Percentiles rank a stretch among this genome's conserved stretches.
Conservation (phyloP, 805 yeast genomes). For the Candida tallmaniae region DNA sequence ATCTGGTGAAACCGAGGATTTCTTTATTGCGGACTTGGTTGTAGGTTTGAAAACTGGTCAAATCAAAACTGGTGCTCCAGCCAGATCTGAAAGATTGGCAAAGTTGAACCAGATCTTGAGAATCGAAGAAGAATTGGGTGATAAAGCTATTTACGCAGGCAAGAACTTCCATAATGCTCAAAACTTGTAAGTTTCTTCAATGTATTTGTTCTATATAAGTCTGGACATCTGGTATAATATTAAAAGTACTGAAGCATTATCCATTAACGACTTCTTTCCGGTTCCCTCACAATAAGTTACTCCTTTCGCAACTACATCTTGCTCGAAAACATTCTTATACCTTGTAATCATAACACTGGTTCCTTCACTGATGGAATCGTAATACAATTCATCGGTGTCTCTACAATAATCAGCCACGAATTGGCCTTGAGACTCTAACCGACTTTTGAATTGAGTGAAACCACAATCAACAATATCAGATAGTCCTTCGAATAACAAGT, state of each 20-base stretch:
- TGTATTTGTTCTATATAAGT: too few species aligned
- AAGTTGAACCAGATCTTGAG: conserved; percentile 19
- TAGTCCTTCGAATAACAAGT: conserved; percentile 22
- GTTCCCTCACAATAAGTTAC: conserved; percentile 6
- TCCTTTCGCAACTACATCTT: conserved; percentile 1
- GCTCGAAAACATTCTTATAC: conserved; percentile 6
- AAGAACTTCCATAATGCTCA: conserved; percentile 7
- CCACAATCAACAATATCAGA: conserved; percentile 20
- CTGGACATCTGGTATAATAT: conserved; percentile 12
- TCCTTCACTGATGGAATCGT: conserved; percentile 4
- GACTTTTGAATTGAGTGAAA: too few species aligned
- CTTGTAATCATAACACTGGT: conserved; percentile 5
- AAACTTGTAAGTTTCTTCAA: conserved; percentile 3
- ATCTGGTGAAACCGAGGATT: conserved; percentile 23
- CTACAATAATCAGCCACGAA: conserved; percentile 13
- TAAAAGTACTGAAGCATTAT: conserved; percentile 15
- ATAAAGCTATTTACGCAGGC: conserved; percentile 16
- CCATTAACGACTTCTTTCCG: conserved; percentile 12
- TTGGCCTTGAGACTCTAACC: conserved; percentile 14
- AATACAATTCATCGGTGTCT: conserved; percentile 14
- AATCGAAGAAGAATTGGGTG: conserved; percentile 20
- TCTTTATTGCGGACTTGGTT: conserved; percentile 18
- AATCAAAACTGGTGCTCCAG: conserved; percentile 21
- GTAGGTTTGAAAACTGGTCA: conserved; percentile 21
- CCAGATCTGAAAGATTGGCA: conserved; percentile 21